Conservation (phyloP, 768 basidiomycete species). For the Hirschioporus abietinus region DNA sequence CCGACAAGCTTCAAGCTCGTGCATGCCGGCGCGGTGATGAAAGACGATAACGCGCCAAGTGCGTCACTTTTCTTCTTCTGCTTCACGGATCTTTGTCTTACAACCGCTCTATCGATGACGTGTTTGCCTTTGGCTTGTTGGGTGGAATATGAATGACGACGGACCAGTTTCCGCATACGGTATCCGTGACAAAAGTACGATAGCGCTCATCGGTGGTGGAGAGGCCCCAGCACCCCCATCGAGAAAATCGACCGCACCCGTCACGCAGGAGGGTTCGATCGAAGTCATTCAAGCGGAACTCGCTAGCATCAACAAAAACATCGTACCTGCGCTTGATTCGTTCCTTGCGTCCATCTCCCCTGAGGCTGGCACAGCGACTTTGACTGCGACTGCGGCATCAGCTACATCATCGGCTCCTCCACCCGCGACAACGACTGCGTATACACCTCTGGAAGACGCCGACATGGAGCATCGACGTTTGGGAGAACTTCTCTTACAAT, state of each 20-base stretch:
- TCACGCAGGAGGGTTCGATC: conserved; percentile 30
- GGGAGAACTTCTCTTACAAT: conserved; percentile 79
- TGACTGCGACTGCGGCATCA: conserved; percentile 18
- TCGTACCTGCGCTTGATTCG: conserved; percentile 50
- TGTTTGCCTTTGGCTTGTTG: not conserved
- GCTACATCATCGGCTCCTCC: conserved; percentile 14
- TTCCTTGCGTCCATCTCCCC: conserved; percentile 39
- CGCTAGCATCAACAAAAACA: conserved; percentile 42
- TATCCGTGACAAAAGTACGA: conserved; percentile 59
- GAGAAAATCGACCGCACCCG: conserved; percentile 21
- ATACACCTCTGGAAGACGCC: conserved; percentile 20
- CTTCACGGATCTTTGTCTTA: conserved; percentile 8
- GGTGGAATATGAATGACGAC: conserved; percentile 11
- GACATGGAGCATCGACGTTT: conserved; percentile 52
- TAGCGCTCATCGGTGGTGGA: conserved; percentile 61
- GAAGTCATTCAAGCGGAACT: conserved; percentile 34
- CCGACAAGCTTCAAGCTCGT: conserved; percentile 76
- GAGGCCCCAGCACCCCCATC: conserved; percentile 21
- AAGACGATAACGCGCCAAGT: conserved; percentile 70
- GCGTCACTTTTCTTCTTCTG: conserved; percentile 20
- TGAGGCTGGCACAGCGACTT: conserved; percentile 13
- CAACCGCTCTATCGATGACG: conserved; percentile 4
- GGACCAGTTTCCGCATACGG: conserved; percentile 66
- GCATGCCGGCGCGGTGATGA: conserved; percentile 86
- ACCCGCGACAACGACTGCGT: conserved; percentile 10